These are phyloP conservation scores for Epichloe aotearoae DNA, from an alignment of 2,329 filamentous ascomycete species.

Conservation along the genomic window DNA sequence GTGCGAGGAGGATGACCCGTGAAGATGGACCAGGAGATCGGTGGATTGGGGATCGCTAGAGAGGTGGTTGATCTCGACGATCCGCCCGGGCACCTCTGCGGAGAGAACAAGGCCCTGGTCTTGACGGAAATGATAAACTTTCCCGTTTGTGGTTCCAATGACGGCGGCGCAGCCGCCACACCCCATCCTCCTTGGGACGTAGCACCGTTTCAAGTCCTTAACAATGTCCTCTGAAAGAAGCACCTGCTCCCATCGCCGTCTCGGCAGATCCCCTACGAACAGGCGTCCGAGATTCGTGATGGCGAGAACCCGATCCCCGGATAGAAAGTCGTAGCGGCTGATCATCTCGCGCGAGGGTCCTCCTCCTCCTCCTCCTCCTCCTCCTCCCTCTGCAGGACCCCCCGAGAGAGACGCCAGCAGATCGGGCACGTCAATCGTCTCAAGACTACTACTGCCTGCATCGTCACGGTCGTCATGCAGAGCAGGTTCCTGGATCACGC, in stretches of 20 bases:
- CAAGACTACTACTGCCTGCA: constrained; percentile 6
- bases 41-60: constrained; percentile 7
- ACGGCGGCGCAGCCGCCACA: constrained; percentile 26
- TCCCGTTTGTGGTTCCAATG: constrained; percentile 35
- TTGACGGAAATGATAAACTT: constrained; percentile 30
- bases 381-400: not conserved
- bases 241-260: constrained; percentile 30
- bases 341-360: constrained; percentile 28
- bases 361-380: not conserved
- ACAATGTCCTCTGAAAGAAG: constrained; percentile 17
- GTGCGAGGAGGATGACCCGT: constrained; percentile 30
- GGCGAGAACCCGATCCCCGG: constrained; percentile 36
- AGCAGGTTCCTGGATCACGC: constrained; percentile 26
- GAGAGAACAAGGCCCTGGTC: constrained; percentile 17
- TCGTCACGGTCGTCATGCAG: not conserved
- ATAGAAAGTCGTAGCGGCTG: constrained; percentile 51
- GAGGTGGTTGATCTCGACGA: constrained; percentile 37
- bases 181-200: constrained; percentile 29
- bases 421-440: constrained; percentile 20
- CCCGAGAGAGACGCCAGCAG: constrained; percentile 13
- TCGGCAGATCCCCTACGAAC: constrained; percentile 29
- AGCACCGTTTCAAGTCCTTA: constrained; percentile 31
- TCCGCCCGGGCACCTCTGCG: constrained; percentile 30
- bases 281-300: constrained; percentile 49
- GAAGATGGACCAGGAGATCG: constrained; percentile 31